Evolutionary conservation across 2,329 filamentous ascomycete species (phyloP).

Genomic region (Xylaria sp.): DNA sequence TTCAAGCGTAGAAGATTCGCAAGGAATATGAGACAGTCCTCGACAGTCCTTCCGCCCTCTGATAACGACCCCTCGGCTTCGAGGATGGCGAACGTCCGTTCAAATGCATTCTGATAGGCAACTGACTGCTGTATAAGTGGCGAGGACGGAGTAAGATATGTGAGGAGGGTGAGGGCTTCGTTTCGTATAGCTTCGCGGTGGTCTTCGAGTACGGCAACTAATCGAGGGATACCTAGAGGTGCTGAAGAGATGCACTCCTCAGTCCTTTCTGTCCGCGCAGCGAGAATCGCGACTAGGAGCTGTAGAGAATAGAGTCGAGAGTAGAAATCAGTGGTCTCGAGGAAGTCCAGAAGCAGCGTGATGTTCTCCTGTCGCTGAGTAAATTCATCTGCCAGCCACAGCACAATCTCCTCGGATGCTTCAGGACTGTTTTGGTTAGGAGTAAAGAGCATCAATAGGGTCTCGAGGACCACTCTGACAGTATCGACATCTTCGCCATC

Average conservation of each 20-base stretch:
- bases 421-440: conserved; percentile 71
- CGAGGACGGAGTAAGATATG: conserved; percentile 79
- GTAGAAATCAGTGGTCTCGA: conserved; percentile 85
- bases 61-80: conserved; percentile 72
- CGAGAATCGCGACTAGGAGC: conserved; percentile 78
- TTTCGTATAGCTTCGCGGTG: conserved; percentile 80
- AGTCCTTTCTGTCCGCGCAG: conserved; percentile 80
- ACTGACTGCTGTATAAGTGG: conserved; percentile 90
- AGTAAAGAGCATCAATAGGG: conserved; percentile 84
- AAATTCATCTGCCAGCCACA: conserved; percentile 97
- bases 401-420: conserved; percentile 88
- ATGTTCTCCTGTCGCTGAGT: conserved; percentile 97
- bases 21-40: conserved; percentile 86
- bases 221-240: conserved; percentile 77
- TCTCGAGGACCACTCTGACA: conserved; percentile 90
- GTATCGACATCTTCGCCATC: conserved; percentile 96
- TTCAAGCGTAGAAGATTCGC: conserved; percentile 86
- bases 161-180: conserved; percentile 80
- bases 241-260: conserved; percentile 92
- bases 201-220: conserved; percentile 82
- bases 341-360: conserved; percentile 78
- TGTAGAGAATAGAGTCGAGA: conserved; percentile 87
- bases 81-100: conserved; percentile 77
- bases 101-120: conserved; percentile 91
- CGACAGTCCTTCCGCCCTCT: conserved; percentile 79